Conservation (phyloP, 179 eudicot species). For the Camellia oleifera region DNA sequence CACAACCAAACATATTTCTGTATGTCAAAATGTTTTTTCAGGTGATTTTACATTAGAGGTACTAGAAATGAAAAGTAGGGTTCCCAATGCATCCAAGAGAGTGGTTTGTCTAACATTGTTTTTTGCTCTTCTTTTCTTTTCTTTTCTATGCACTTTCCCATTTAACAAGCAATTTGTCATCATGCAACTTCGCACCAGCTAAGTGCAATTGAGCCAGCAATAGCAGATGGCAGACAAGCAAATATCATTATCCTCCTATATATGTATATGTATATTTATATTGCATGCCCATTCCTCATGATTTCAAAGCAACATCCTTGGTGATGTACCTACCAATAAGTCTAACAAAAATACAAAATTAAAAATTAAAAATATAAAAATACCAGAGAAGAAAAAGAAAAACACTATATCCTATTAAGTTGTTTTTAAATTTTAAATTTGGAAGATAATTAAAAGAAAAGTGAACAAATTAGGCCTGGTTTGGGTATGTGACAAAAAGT, state of each 20-base stretch:
- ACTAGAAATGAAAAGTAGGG: background rate
- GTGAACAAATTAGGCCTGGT: no score
- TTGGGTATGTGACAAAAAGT: no score
- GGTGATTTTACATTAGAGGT: background rate
- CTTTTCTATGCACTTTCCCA: background rate
- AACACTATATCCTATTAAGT: no score
- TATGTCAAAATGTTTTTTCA: background rate
- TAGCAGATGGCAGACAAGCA: slow-evolving; percentile 12
- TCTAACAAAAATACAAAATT: background rate
- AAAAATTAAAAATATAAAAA: background rate
- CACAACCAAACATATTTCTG: no score
- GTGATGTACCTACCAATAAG: background rate
- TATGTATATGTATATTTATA: background rate
- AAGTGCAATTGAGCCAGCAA: background rate
- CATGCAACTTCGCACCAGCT: background rate
- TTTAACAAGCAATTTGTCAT: background rate
- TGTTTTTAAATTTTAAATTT: no score
- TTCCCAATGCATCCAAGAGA: background rate
- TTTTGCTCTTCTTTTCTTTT: background rate
- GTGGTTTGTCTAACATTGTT: background rate
- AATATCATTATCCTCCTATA: background rate
- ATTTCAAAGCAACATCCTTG: background rate
- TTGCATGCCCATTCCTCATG: slow-evolving; percentile 1
- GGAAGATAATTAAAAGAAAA: no score
- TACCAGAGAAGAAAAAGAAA: background rate